These are phyloP conservation scores for Saksenaea vasiformis DNA, from an alignment of 371 early-diverging fungal species.

Conservation along the genomic window DNA sequence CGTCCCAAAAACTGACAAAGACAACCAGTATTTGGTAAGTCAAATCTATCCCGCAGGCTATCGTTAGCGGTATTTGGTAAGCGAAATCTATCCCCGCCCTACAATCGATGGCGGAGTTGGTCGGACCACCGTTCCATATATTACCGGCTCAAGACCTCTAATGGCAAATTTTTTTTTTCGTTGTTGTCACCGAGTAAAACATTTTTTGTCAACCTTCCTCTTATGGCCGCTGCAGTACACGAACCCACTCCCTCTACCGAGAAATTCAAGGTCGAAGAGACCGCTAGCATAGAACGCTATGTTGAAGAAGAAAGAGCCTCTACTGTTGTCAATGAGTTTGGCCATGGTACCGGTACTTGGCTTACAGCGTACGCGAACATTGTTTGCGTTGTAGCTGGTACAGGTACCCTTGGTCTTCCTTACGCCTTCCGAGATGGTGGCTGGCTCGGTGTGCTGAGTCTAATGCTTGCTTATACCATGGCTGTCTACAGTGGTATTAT, in stretches of 20 bases:
- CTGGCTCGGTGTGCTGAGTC: slow-evolving; percentile 65
- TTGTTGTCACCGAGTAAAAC: background rate
- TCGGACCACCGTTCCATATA: background rate
- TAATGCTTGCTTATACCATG: slow-evolving; percentile 31
- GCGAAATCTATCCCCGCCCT: too few relatives aligned
- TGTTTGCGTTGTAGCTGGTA: slow-evolving; percentile 80
- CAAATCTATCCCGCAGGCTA: too few relatives aligned
- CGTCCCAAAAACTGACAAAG: too few relatives aligned
- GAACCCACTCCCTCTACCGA: slow-evolving; percentile 4
- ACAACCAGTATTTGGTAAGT: too few relatives aligned
- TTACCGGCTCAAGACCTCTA: background rate
- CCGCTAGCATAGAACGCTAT: slow-evolving; percentile 10
- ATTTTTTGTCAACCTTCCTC: slow-evolving; percentile 3
- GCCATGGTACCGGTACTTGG: slow-evolving; percentile 31
- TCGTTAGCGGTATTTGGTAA: too few relatives aligned
- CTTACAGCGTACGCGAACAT: slow-evolving; percentile 62
- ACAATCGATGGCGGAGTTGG: too few relatives aligned
- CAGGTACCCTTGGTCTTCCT: slow-evolving; percentile 80
- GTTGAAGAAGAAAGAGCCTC: slow-evolving; percentile 24
- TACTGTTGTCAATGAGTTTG: slow-evolving; percentile 23
- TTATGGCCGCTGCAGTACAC: background rate
- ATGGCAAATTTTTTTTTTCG: background rate
- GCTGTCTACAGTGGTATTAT: slow-evolving; percentile 36
- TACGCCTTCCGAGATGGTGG: slow-evolving; percentile 74
- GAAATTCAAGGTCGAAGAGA: slow-evolving; percentile 22